These are phyloP conservation scores for Penicillium daleae DNA, from an alignment of 495 filamentous ascomycete species.

Conservation along the genomic window DNA sequence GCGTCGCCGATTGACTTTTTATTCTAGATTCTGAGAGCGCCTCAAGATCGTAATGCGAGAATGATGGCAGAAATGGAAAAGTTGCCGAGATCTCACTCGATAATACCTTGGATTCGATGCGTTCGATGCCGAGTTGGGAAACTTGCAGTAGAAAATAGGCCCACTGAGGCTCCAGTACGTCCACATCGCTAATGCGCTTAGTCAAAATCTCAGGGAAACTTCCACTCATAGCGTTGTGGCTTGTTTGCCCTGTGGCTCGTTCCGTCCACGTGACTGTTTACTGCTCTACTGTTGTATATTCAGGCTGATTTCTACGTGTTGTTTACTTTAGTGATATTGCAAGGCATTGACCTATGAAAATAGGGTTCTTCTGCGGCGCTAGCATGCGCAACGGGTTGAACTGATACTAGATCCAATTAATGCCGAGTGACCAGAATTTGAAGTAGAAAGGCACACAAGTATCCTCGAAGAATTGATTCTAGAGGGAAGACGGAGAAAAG, in stretches of 20 bases:
- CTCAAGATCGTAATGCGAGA: neutral
- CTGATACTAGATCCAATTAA: no score
- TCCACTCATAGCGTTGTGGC: neutral
- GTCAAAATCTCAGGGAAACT: neutral
- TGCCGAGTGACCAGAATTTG: no score
- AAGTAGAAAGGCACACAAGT: neutral
- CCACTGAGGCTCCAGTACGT: neutral
- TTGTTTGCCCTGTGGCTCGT: neutral
- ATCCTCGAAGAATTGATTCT: neutral
- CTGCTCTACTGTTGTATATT: neutral
- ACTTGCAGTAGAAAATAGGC: neutral
- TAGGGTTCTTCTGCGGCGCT: no score
- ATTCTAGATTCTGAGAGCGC: no score
- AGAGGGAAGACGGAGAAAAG: neutral
- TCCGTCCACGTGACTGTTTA: neutral
- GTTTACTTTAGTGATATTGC: no score
- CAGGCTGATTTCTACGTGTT: no score
- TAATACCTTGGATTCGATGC: no score
- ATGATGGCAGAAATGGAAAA: neutral
- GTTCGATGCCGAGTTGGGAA: neutral
- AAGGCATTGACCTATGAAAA: no score
- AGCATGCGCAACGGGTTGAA: no score
- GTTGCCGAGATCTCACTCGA: neutral
- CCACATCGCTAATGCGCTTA: neutral
- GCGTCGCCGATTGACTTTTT: no score